Conservation (phyloP, 2,329 filamentous ascomycete genomes). For the Teratosphaeria epicoccoides region DNA sequence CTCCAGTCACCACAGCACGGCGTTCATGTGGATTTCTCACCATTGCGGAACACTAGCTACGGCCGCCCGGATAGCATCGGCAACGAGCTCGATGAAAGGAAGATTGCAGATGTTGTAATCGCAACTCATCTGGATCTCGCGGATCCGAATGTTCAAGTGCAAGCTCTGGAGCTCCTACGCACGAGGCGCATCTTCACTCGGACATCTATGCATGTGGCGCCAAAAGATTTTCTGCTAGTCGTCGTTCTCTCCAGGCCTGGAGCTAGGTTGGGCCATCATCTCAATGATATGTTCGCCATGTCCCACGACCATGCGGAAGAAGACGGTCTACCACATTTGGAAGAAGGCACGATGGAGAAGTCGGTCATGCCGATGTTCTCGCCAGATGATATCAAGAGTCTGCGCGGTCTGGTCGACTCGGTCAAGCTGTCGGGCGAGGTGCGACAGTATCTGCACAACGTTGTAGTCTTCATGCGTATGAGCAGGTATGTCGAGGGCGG, state of each 20-base stretch:
- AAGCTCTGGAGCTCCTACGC: constrained; percentile 66
- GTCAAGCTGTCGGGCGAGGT: constrained; percentile 66
- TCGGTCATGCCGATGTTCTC: constrained; percentile 16
- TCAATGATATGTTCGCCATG: constrained; percentile 76
- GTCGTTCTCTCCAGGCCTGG: constrained; percentile 44
- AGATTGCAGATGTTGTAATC: constrained; percentile 73
- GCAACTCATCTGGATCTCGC: constrained; percentile 69
- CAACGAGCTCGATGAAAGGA: constrained; percentile 35
- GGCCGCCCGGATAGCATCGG: constrained; percentile 12
- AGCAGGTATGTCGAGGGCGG: constrained; percentile 75
- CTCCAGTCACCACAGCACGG: constrained; percentile 1
- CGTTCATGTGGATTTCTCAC: constrained; percentile 8
- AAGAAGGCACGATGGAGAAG: constrained; percentile 38
- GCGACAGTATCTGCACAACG: constrained; percentile 73
- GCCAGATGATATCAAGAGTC: constrained; percentile 40
- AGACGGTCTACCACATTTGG: constrained; percentile 65
- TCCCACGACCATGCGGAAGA: constrained; percentile 69
- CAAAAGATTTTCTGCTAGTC: constrained; percentile 69
- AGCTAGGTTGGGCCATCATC: constrained; percentile 30
- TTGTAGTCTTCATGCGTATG: constrained; percentile 75
- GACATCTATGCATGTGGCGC: constrained; percentile 61
- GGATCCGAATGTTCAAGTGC: constrained; percentile 68
- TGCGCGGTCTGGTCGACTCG: constrained; percentile 48
- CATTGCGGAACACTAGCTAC: constrained; percentile 3
- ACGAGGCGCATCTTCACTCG: constrained; percentile 67